Base-by-base conservation (phyloP, 441 rosid species). In the Erodium trifolium region DNA sequence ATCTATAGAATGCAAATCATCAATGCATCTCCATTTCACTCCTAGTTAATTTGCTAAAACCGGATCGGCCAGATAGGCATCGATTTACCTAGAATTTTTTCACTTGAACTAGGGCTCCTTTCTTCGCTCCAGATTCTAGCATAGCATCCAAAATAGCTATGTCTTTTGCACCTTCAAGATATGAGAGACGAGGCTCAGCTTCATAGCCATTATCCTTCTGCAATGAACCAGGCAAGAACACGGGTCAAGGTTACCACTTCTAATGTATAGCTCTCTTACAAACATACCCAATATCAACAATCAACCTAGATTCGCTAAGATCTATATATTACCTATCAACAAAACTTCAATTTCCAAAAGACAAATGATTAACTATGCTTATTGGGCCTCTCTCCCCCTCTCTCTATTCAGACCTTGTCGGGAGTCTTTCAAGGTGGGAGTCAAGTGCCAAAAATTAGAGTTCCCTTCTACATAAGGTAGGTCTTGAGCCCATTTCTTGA, bases 161-260 rank as follows among this genome's bases (percentile, higher is more conserved):
- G 41, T 94, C 99, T 76, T 93, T 84, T 63, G 97, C 98, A 67
- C 99, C 98, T 86, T 94, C 99, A 35, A 81, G 34, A 45, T 78
- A 92, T 18, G 97, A 87, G 72, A 84, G 76, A 63, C 97, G 97
- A 13, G 90, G 82, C 60, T 91, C 99, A 39, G 81, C 79, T 75
- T 82, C 82, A 45, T 82, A 80, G 63, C 41, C 74, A 4, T 74
- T 80, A 59, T 79, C 87, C 79, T 80, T 80, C 90, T 89, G 89
- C 75, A 67, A 57, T 17, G 12, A 17, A 17, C 63, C 63, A 57
- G 3, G 4, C 16, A 57, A 57, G 49, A 9, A 41, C 68, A 7
- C 11, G 47, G 51, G 63, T 62, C 69, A 49, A 67, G 45, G 16
- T 9, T 35, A 0, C 63, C 57, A 3, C 9, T 29, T 13, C 0